Evolutionary conservation across 345 rosid species (phyloP).

Genomic region (Nasturtium officinale): DNA sequence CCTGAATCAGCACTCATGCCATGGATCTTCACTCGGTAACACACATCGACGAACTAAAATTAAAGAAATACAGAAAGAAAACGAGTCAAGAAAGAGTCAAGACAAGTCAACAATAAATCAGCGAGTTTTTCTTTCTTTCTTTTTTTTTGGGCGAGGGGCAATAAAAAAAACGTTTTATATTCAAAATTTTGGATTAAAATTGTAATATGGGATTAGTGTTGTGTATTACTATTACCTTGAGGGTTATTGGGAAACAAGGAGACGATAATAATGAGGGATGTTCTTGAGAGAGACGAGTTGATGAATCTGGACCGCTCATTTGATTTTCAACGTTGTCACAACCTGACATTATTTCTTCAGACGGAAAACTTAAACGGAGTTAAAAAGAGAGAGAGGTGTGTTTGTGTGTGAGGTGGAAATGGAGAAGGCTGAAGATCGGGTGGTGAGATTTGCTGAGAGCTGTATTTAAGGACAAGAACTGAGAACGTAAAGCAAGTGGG

Average conservation of each 20-base stretch:
- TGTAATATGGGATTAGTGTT: not conserved
- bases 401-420: not conserved
- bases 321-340: conserved; percentile 43
- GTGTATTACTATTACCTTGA: conserved; percentile 52
- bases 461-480: conserved; percentile 46
- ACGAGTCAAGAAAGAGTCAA: conserved; percentile 44
- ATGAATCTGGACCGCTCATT: conserved; percentile 45
- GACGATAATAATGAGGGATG: conserved; percentile 52
- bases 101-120: conserved; percentile 29
- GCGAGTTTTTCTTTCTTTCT: no score
- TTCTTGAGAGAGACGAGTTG: conserved; percentile 46
- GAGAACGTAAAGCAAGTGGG: conserved; percentile 44
- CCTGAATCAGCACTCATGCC: conserved; percentile 32
- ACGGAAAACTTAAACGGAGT: not conserved
- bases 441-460: conserved; percentile 26
- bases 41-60: conserved; percentile 74
- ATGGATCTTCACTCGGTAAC: conserved; percentile 58
- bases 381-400: not conserved
- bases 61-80: not conserved
- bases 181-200: not conserved
- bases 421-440: conserved; percentile 15
- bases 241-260: conserved; percentile 72
- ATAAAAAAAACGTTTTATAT: not conserved
- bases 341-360: conserved; percentile 45
- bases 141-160: no score